Evolutionary conservation across 805 yeast species (phyloP).

Genomic region (Vanderwaltozyma tropicalis): DNA sequence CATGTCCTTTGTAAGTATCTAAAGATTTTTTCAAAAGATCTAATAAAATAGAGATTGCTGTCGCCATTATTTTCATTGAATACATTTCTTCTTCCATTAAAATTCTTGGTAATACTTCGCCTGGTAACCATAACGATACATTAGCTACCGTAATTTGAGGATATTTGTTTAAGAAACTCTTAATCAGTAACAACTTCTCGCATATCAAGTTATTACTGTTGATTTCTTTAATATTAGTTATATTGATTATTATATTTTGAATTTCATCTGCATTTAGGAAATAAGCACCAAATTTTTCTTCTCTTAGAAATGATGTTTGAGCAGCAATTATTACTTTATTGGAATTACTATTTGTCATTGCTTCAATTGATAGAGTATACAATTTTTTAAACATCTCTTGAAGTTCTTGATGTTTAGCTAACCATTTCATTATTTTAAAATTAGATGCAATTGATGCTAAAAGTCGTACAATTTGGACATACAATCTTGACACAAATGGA

Average conservation of each 20-base stretch:
- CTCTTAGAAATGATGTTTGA: conserved; percentile 18
- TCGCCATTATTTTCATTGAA: conserved; percentile 11
- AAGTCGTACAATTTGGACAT: conserved; percentile 24
- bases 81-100: conserved; percentile 12
- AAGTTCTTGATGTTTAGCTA: conserved; percentile 6
- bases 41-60: conserved; percentile 14
- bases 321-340: conserved; percentile 21
- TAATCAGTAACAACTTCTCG: conserved; percentile 19
- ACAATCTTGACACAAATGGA: conserved; percentile 23
- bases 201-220: conserved; percentile 18
- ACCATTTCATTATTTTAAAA: conserved; percentile 12
- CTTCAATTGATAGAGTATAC: conserved; percentile 10
- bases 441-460: conserved; percentile 17
- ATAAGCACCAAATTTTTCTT: conserved; percentile 18
- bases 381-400: conserved; percentile 11
- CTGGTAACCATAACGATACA: conserved; percentile 18
- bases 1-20: conserved; percentile 4
- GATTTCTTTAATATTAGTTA: conserved; percentile 16
- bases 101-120: conserved; percentile 19
- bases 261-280: conserved; percentile 10
- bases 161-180: conserved; percentile 15
- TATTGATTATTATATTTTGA: conserved; percentile 6
- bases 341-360: conserved; percentile 15
- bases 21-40: conserved; percentile 18
- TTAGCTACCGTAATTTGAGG: conserved; percentile 15